These are phyloP conservation scores for Inga laurina DNA, from an alignment of 306 rosid species.

Conservation along the genomic window DNA sequence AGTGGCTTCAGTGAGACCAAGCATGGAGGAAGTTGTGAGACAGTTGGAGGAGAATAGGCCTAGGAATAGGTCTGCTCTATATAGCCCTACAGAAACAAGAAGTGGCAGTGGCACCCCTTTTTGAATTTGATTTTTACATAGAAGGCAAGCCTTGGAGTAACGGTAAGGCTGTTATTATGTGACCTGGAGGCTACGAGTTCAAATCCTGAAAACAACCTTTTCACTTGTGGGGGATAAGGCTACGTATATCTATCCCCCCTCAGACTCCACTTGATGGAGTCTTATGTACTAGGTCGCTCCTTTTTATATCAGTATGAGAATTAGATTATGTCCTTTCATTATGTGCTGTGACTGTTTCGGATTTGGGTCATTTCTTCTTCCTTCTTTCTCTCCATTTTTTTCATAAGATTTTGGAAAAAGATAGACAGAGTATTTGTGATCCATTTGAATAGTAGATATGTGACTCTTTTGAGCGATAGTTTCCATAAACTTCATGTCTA, in stretches of 20 bases:
- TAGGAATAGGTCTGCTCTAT: slow-evolving; percentile 94
- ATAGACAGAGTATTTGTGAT: background rate
- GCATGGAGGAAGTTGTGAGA: slow-evolving; percentile 97
- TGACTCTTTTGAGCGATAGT: background rate
- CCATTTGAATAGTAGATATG: background rate
- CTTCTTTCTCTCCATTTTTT: background rate
- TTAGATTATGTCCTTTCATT: slow-evolving; percentile 40
- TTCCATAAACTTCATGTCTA: background rate
- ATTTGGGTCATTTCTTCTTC: background rate
- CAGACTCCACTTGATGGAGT: too few species aligned
- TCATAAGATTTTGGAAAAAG: background rate
- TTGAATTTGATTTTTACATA: slow-evolving; percentile 54
- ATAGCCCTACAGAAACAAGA: slow-evolving; percentile 98
- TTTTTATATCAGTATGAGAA: slow-evolving; percentile 15
- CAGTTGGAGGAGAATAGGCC: slow-evolving; percentile 98
- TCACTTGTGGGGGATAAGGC: too few species aligned
- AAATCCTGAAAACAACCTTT: too few species aligned
- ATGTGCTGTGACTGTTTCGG: slow-evolving; percentile 18
- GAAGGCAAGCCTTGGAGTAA: too few species aligned
- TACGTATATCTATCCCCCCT: too few species aligned
- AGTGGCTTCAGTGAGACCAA: slow-evolving; percentile 87
- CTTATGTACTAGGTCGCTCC: too few species aligned
- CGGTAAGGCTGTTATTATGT: too few species aligned
- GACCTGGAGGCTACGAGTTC: too few species aligned
- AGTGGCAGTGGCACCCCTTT: slow-evolving; percentile 97